Evolutionary conservation across 441 rosid species (phyloP), one percentile per base, ranked within the genome.

Genomic region (Iberis amara): DNA sequence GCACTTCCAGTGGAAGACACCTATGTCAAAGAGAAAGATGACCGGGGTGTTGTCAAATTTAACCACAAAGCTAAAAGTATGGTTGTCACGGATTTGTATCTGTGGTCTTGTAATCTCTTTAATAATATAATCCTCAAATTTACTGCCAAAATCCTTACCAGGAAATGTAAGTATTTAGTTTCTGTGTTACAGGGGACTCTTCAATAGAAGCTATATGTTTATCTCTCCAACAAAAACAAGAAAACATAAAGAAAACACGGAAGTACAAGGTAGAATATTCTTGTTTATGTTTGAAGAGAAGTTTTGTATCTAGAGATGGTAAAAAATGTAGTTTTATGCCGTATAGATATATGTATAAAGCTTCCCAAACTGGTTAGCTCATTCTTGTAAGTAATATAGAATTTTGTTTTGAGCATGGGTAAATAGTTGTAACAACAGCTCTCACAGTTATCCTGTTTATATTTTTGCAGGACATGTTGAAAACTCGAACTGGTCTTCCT

Each of bases 401-500:
- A 41, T 2, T 11, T 11, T 26, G 32, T 47, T 49, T 6, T 27
- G 14, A 37, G 47, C 52, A 50, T 39, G 27, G 46, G 43, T 6
- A 50, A 42, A 50, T 7, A 5, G 9, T 44, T 65, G 12, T 53
- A 51, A 30, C 37, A 43, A 31, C 9, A 27, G n/a, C 30, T 42
- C 31, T 8, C 7, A 3, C 46, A 23, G 23, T 47, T 23, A 49
- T 50, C 31, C 5, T 55, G n/a, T 57, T n/a, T 43, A 30, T 62
- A 57, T 11, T 27, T 41, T 73, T 66, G 7, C 59, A 84, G 97
- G 86, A 73, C 30, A 83, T 85, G 83, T 62, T 76, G 61, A 81
- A 75, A 72, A 57, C 62, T 61, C 78, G 95, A 72, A 65, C 71
- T 69, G 71, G 85, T 63, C 95, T 91, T 65, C 95, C 98, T 18